Base-by-base conservation (phyloP, 495 filamentous ascomycete genomes). In the Elasticomyces elasticus region DNA sequence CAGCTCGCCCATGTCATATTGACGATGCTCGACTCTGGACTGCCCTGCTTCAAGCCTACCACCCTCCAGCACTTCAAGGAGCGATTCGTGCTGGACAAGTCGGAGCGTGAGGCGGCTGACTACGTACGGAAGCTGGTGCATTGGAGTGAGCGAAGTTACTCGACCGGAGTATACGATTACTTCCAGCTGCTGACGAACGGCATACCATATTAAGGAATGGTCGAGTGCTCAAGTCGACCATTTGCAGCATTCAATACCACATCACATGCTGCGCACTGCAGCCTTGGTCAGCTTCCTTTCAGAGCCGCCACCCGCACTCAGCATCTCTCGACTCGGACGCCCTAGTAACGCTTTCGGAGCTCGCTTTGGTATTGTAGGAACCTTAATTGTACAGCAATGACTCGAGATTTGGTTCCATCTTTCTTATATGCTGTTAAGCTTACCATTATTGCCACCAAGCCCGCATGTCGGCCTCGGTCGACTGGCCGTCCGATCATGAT, bases 11-110 rank as follows among this genome's bases (percentile, higher is more conserved):
- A 95, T 64, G 84, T 96, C 60, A 89, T 99, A 15, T 72, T 87
- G 30, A 73, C 95, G 56, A 99, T 99, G 94, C 80, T 97, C 67
- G 92, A 95, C 60, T 92, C 86, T 64, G 92, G 92, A 35, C 69
- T 99, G 62, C 94, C 94, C 0, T 99, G 94, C 69, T 99, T 99
- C 78, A 99, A 97, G 68, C 90, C 92, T 0, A 88, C 95, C 65
- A 94, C 88, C 0, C 82, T 99, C 22, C 81, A 84, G 63, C 85
- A 94, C 69, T 94, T 99, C 71, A 85, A 80, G 59, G 88, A 96
- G 57, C 77, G 94, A 12, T 97, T 99, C 63, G 91, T 95, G 49
- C 70, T 95, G 48, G 90, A 99, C 41, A 94, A 86, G 74, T 90
- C 72, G 47, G 94, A 99, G 67, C 78, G 89, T 48, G 94, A 99